Conservation (phyloP, 352 stramenopile species). For the Phytopythium boreale region DNA sequence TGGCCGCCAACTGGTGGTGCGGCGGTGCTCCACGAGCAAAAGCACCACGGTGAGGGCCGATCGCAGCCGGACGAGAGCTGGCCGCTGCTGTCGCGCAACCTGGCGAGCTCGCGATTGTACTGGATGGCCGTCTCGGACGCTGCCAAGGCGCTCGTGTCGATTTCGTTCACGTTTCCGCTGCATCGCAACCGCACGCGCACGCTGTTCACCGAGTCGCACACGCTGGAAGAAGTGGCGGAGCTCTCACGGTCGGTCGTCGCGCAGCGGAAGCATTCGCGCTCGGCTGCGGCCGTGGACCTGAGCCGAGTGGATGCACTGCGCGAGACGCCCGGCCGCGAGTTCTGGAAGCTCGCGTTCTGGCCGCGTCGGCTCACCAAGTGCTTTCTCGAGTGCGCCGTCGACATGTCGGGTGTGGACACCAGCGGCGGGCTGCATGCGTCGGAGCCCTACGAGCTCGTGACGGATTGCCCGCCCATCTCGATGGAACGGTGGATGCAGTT, state of each 20-base stretch:
- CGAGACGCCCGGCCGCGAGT: constrained; percentile 36
- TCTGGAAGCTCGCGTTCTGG: constrained; percentile 62
- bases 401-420: constrained; percentile 22
- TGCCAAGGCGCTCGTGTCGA: constrained; percentile 45
- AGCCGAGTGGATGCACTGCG: constrained; percentile 36
- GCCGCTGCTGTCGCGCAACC: constrained; percentile 37
- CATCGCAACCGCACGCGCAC: constrained; percentile 37
- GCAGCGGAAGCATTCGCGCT: constrained; percentile 5
- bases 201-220: constrained; percentile 44
- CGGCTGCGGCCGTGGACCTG: constrained; percentile 19
- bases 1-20: background rate
- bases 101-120: constrained; percentile 42
- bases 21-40: background rate
- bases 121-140: constrained; percentile 54
- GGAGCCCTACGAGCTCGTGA: constrained; percentile 62
- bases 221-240: constrained; percentile 43
- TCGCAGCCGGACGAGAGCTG: constrained; percentile 13
- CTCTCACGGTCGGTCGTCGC: constrained; percentile 28
- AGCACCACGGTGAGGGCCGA: background rate
- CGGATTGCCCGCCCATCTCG: constrained; percentile 42
- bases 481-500: constrained; percentile 50
- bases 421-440: constrained; percentile 15
- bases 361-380: constrained; percentile 35
- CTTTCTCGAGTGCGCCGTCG: constrained; percentile 47
- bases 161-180: constrained; percentile 54